A percentile compares a stretch with the other conserved stretches of the same genome.
phyloP scores from a whole-genome alignment of 805 yeast species.

The Monosporozyma servazzii region DNA sequence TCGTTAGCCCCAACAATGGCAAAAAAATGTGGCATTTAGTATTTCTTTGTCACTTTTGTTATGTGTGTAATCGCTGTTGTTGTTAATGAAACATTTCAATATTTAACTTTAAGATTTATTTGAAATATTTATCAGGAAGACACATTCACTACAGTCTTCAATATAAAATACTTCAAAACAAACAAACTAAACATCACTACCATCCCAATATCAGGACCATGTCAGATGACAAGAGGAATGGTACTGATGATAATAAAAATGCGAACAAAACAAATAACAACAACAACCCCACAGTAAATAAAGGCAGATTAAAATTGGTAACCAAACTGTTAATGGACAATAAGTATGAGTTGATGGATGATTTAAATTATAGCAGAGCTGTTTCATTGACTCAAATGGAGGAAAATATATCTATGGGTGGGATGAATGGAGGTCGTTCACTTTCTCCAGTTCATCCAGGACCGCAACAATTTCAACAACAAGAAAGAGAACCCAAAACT shows the following conservation, averaged over 20 bases:
- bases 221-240: neutral
- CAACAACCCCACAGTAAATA: neutral
- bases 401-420: neutral
- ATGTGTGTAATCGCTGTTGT: slow-evolving; percentile 2
- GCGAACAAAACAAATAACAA: neutral
- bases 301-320: slow-evolving; percentile 13
- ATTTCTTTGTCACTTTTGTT: neutral
- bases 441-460: neutral
- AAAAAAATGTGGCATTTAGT: slow-evolving; percentile 68
- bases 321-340: slow-evolving; percentile 22
- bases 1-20: slow-evolving; percentile 83
- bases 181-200: neutral
- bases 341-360: slow-evolving; percentile 26
- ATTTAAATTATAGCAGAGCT: slow-evolving; percentile 18
- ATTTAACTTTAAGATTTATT: neutral
- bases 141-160: neutral
- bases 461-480: neutral
- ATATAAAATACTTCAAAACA: neutral
- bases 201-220: neutral
- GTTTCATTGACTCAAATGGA: slow-evolving; percentile 1
- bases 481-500: neutral
- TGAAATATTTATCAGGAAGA: neutral
- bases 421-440: neutral
- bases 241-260: neutral
- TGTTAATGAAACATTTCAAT: slow-evolving; percentile 4